Evolutionary conservation across 73 alveolate genomes (phyloP).

Genomic region (Tetrahymena thermophila): DNA sequence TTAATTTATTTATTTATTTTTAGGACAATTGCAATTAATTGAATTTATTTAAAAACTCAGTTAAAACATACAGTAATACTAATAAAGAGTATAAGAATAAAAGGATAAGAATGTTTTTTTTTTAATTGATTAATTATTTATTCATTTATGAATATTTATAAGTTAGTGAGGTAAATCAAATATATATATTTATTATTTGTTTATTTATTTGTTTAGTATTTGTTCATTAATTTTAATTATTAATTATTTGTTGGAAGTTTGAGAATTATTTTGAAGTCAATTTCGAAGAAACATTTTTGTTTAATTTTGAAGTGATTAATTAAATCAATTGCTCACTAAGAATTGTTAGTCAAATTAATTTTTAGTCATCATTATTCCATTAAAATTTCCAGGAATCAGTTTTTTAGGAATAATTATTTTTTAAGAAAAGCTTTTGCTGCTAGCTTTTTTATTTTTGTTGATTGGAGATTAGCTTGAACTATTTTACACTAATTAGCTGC

Average conservation of each 20-base stretch:
- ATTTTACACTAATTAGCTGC: background rate
- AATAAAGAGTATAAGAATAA: background rate
- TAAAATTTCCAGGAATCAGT: background rate
- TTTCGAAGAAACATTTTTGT: no score
- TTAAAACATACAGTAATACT: no score
- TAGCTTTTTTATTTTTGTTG: background rate
- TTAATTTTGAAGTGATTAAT: no score
- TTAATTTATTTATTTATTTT: no score
- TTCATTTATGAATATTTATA: no score
- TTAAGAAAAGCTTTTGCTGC: background rate
- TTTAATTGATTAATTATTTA: no score
- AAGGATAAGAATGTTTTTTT: background rate
- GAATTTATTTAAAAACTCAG: background rate
- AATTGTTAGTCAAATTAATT: background rate
- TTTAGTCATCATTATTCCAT: background rate
- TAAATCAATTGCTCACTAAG: background rate
- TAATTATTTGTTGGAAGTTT: background rate
- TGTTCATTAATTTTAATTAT: no score
- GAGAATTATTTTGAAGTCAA: background rate
- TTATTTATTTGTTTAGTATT: no score
- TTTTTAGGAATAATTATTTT: background rate
- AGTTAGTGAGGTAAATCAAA: background rate
- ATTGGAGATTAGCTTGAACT: background rate
- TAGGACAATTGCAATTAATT: no score
- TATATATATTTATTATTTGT: no score